Percentiles rank a stretch among this genome's conserved stretches.
phyloP scores from a whole-genome alignment of 495 filamentous ascomycete species.

The Massariosphaeria phaeospora region DNA sequence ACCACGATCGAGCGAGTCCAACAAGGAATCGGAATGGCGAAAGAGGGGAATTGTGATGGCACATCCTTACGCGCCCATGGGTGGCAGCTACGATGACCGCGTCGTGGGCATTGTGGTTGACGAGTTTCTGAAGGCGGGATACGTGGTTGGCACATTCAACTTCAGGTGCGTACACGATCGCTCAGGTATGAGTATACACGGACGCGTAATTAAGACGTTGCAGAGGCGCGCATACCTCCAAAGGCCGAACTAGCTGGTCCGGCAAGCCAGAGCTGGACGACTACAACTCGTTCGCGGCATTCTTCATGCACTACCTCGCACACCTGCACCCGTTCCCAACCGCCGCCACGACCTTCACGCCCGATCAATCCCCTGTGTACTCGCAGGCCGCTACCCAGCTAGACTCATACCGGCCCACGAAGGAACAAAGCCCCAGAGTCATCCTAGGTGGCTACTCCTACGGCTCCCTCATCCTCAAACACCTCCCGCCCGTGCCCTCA shows the following conservation, averaged over 20 bases:
- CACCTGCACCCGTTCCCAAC: slow-evolving; percentile 25
- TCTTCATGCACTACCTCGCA: slow-evolving; percentile 67
- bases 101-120: slow-evolving; percentile 60
- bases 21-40: slow-evolving; percentile 29
- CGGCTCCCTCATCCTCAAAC: slow-evolving; percentile 72
- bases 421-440: slow-evolving; percentile 11
- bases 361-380: slow-evolving; percentile 7
- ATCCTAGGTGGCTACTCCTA: slow-evolving; percentile 87
- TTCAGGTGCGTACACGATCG: slow-evolving; percentile 60
- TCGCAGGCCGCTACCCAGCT: too few relatives aligned
- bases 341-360: slow-evolving; percentile 5
- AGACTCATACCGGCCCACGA: background rate
- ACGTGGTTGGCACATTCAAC: slow-evolving; percentile 83
- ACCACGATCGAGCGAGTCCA: background rate
- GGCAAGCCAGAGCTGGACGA: slow-evolving; percentile 73
- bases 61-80: slow-evolving; percentile 85
- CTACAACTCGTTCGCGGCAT: slow-evolving; percentile 73
- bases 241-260: slow-evolving; percentile 79
- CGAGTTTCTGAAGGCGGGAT: slow-evolving; percentile 62
- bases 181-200: background rate
- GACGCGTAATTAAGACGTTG: background rate
- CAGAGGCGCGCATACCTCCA: slow-evolving; percentile 73
- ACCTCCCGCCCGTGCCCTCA: slow-evolving; percentile 57
- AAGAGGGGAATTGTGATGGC: slow-evolving; percentile 67
- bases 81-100: slow-evolving; percentile 78